Conservation (phyloP, 164 flowering plant species). For the Annona squamosa region DNA sequence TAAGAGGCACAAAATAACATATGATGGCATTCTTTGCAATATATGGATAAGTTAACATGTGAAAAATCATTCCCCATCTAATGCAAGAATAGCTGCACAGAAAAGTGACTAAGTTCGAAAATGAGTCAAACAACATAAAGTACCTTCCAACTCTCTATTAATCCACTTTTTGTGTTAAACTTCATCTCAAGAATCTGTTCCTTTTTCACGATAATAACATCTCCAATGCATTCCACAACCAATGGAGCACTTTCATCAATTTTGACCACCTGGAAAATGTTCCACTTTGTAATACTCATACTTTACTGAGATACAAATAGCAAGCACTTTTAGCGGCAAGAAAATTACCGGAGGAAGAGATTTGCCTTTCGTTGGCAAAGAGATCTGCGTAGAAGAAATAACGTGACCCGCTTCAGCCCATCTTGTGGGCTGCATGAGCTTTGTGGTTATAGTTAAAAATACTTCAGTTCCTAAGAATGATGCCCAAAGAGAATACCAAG, state of each 20-base stretch:
- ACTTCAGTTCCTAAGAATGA: constrained; percentile 51
- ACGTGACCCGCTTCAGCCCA: constrained; percentile 88
- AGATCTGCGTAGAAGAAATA: constrained; percentile 61
- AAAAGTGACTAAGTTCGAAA: background rate
- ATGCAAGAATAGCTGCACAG: background rate
- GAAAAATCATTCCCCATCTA: background rate
- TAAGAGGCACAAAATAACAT: background rate
- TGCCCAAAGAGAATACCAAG: constrained; percentile 60
- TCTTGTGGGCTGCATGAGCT: constrained; percentile 47
- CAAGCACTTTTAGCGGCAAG: background rate
- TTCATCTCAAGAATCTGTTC: constrained; percentile 54
- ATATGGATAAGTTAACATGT: background rate
- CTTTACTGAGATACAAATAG: background rate
- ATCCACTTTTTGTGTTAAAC: constrained; percentile 54
- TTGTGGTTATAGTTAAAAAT: constrained; percentile 56
- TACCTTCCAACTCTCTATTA: constrained; percentile 91
- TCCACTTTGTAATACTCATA: constrained; percentile 1
- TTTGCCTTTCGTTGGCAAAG: constrained; percentile 49
- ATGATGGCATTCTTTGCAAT: background rate
- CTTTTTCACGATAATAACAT: constrained; percentile 39
- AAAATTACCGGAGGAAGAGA: constrained; percentile 13
- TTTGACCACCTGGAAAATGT: constrained; percentile 47
- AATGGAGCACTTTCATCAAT: constrained; percentile 25
- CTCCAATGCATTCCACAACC: constrained; percentile 36
- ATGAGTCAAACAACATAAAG: background rate